Evolutionary conservation across 768 basidiomycete species (phyloP).

Genomic region (Suillus tomentosus): DNA sequence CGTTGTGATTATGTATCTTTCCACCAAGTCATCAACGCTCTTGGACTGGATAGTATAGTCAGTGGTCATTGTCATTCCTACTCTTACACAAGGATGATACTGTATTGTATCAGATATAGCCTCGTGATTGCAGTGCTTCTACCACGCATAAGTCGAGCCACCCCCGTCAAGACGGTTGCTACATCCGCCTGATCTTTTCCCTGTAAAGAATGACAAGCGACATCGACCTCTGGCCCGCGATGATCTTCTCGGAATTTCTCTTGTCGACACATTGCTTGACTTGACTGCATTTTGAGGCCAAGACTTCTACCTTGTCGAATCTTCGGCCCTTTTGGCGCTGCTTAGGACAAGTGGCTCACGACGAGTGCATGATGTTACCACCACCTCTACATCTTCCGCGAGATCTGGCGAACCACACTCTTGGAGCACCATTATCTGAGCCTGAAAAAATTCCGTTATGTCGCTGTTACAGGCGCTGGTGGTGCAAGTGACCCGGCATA

Average conservation of each 20-base stretch:
- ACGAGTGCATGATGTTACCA: not conserved
- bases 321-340: not conserved
- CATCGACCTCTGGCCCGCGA: not conserved
- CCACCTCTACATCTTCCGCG: not conserved
- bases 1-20: not conserved
- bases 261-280: not conserved
- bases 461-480: not conserved
- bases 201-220: not conserved
- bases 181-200: not conserved
- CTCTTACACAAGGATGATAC: not conserved
- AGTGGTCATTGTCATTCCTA: not conserved
- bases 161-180: not conserved
- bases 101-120: not conserved
- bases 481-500: not conserved
- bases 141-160: not conserved
- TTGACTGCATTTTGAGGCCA: not conserved
- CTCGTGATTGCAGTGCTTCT: not conserved
- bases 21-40: not conserved
- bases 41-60: not conserved
- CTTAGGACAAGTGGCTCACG: not conserved
- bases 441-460: not conserved
- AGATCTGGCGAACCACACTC: not conserved
- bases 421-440: not conserved
- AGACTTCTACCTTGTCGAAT: not conserved
- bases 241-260: not conserved